phyloP scores from a whole-genome alignment of 805 yeast species.

The Metschnikowia matae region DNA sequence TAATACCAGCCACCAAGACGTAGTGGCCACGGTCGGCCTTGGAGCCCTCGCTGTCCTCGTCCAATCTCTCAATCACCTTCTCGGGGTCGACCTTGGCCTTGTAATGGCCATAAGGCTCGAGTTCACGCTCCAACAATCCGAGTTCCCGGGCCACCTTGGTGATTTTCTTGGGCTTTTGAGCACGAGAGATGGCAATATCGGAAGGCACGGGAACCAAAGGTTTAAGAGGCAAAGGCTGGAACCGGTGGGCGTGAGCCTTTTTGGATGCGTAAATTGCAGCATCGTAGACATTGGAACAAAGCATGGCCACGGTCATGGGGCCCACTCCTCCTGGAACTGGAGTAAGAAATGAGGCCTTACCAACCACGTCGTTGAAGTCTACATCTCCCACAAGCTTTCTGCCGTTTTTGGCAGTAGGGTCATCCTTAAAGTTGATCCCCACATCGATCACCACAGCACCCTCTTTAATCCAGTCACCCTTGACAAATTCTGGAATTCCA shows the following conservation, averaged over 20 bases:
- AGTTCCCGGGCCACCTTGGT: slow-evolving; percentile 71
- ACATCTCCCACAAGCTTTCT: slow-evolving; percentile 91
- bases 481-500: slow-evolving; percentile 79
- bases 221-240: slow-evolving; percentile 54
- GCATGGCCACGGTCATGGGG: slow-evolving; percentile 98
- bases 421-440: slow-evolving; percentile 87
- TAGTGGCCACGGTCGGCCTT: slow-evolving; percentile 72
- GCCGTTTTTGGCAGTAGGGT: slow-evolving; percentile 70
- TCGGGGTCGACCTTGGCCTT: slow-evolving; percentile 78
- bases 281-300: slow-evolving; percentile 72
- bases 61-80: slow-evolving; percentile 39
- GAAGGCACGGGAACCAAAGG: slow-evolving; percentile 70
- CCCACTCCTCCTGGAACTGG: slow-evolving; percentile 99
- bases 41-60: slow-evolving; percentile 63
- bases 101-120: slow-evolving; percentile 83
- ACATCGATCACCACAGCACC: slow-evolving; percentile 90
- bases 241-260: slow-evolving; percentile 44
- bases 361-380: slow-evolving; percentile 65
- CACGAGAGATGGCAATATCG: slow-evolving; percentile 85
- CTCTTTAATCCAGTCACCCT: slow-evolving; percentile 82
- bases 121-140: slow-evolving; percentile 73
- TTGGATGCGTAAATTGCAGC: slow-evolving; percentile 66
- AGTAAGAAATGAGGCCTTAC: slow-evolving; percentile 67
- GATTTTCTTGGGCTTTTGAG: slow-evolving; percentile 83
- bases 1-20: slow-evolving; percentile 91